Conservation (phyloP, 345 rosid genomes). For the Sapria himalayana region DNA sequence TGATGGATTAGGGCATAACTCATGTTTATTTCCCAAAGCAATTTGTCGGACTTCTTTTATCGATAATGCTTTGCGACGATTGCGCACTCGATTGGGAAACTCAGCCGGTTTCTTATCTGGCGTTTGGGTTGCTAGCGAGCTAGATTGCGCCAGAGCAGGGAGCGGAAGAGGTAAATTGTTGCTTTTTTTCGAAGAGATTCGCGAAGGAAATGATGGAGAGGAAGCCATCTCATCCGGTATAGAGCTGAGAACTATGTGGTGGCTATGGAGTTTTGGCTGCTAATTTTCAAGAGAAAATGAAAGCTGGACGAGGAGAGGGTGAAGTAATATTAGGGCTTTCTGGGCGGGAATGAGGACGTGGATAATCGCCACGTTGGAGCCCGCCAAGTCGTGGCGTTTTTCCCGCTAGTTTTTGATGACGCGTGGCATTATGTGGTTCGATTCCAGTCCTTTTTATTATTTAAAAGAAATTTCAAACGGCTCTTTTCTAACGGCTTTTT, state of each 20-base stretch:
- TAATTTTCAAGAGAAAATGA: background rate
- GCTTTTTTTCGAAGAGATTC: conserved; percentile 24
- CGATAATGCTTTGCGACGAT: conserved; percentile 37
- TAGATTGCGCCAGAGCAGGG: conserved; percentile 5
- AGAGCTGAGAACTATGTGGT: background rate
- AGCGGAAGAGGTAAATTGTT: conserved; percentile 10
- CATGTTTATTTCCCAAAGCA: too few species aligned
- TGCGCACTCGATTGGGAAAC: conserved; percentile 22
- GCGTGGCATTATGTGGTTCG: too few species aligned
- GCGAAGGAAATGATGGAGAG: conserved; percentile 14
- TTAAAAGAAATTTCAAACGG: too few species aligned
- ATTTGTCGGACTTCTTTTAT: conserved; percentile 34
- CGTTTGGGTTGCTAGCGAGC: conserved; percentile 18
- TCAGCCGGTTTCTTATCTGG: conserved; percentile 26
- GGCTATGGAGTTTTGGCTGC: background rate
- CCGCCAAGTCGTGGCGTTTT: conserved; percentile 27
- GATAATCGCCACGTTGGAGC: conserved; percentile 22
- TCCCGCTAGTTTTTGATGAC: conserved; percentile 42
- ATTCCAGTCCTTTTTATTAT: too few species aligned
- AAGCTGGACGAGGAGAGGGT: background rate
- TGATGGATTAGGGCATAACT: too few species aligned
- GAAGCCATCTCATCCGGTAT: conserved; percentile 16
- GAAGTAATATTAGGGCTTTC: conserved; percentile 5
- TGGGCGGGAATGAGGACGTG: conserved; percentile 21
- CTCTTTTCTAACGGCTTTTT: too few species aligned